These are phyloP conservation scores for Eremochloa ophiuroides DNA, from an alignment of 176 grass and related monocot genomes.

Conservation along the genomic window DNA sequence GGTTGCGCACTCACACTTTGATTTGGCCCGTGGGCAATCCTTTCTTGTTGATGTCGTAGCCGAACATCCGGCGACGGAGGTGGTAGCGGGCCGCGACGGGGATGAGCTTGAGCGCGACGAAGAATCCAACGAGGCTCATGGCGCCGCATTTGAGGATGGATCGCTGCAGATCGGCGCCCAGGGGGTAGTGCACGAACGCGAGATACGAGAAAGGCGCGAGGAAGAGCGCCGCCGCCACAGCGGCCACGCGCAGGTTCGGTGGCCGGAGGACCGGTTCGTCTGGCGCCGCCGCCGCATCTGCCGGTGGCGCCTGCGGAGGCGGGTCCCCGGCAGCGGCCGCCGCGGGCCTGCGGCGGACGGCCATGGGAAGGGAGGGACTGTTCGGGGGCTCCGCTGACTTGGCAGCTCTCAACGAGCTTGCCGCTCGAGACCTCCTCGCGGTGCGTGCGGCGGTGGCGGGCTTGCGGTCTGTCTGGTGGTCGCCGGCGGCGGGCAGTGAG, in stretches of 20 bases:
- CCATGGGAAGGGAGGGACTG: slow-evolving; percentile 30
- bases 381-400: not conserved
- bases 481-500: slow-evolving; percentile 14
- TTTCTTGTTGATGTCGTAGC: slow-evolving; percentile 96
- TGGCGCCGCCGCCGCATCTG: not conserved
- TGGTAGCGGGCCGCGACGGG: slow-evolving; percentile 82
- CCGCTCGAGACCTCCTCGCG: not conserved
- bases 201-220: slow-evolving; percentile 92
- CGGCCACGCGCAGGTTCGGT: slow-evolving; percentile 54
- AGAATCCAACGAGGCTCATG: slow-evolving; percentile 73
- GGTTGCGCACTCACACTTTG: slow-evolving; percentile 67
- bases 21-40: slow-evolving; percentile 75
- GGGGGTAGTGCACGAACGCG: slow-evolving; percentile 67
- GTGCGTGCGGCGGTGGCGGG: not conserved
- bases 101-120: slow-evolving; percentile 55
- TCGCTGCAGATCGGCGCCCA: slow-evolving; percentile 59
- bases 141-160: slow-evolving; percentile 73
- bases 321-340: slow-evolving; percentile 17
- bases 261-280: slow-evolving; percentile 50
- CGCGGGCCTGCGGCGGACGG: slow-evolving; percentile 39
- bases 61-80: slow-evolving; percentile 73
- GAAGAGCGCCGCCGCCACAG: slow-evolving; percentile 42
- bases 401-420: not conserved
- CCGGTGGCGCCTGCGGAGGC: slow-evolving; percentile 4
- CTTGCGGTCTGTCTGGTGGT: not conserved